Base-by-base conservation (phyloP, 192 early-diverging fungal species). In the Paraglomus brasilianum region DNA sequence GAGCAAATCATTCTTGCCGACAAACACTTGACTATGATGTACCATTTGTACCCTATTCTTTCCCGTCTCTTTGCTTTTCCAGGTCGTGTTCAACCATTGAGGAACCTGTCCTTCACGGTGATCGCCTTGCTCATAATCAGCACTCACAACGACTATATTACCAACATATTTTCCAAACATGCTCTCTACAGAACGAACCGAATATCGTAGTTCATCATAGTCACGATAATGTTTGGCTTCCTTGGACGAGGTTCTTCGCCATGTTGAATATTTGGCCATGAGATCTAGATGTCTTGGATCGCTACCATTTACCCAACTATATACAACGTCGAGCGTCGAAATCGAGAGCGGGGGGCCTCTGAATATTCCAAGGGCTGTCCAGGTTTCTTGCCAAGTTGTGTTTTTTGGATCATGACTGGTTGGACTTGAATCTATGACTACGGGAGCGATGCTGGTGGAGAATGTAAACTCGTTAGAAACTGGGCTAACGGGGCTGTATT, bases 271-370 rank as follows among this genome's bases (percentile, higher is more conserved):
- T 7, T 11, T 42, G n/a, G 19, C 14, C 24, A 61, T 36, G 17
- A 73, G 21, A 2, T 11, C n/a, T 46, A 60, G 55, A 19, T 75
- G 68, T 3, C 47, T 42, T 10, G 70, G 42, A 41, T 80, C 78
- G 0, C 75, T 76, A 24, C 78, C 78, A 61, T 80, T 80, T 22
- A 80, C 78, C 78, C 78, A 80, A 17, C 75, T 80, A 47, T 80
- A 80, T 41, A 80, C 66, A 19, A 77, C 53, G 24, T 80, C 78
- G 17, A 74, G 66, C 21, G 36, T 21, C 2, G 21, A 49, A 15
- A 30, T 1, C 3, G 30, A 30, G 30, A 30, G 30, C 30, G 30
- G 30, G 3, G 30, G 30, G 30, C 30, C 30, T 3, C 1, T 2
- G 30, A 30, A 30, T 30, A 3, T 30, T 3, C 30, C 30, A 30